Evolutionary conservation across 257 asterid species (phyloP), one percentile per base, ranked within the genome.

Genomic region (Primulina huaijiensis): DNA sequence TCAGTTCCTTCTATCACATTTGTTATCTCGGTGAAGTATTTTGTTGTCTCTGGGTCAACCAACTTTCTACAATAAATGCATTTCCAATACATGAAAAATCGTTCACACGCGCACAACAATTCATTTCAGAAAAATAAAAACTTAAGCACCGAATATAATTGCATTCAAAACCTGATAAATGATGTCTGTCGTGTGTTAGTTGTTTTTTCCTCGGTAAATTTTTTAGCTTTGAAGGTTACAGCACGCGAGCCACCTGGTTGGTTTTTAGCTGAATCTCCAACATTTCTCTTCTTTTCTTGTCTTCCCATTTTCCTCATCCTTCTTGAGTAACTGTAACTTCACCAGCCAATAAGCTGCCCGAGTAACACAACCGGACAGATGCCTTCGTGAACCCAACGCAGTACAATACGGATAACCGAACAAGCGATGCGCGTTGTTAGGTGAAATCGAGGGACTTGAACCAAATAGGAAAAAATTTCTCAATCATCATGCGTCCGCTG

Each of bases 11-110:
- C 97, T 23, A 94, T 72, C 16, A 85, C 95, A 73, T 85, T 91
- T 20, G 96, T 76, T 72, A 94, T 91, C 82, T 94, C 97, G 0
- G 95, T 56, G 75, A 91, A 94, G 85, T 94, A 94, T 65, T 85
- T 91, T 31, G 84, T 72, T 0, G 92, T 91, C 81, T 91, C 99
- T 0, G 97, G 96, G 66, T 94, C 97, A 67, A 86, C 89, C 79
- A 75, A 92, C 69, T 78, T 79, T 77, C 99, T 94, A 76, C 73
- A 80, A 63, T 27, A n/a, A 64, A 73, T 67, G 25, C 23, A 58
- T 21, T 31, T 34, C 43, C 60, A 68, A 30, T 9, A 61, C 37
- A 58, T 72, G 23, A 74, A 50, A 63, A 57, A n/a, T 37, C 31
- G 55, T 20, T 64, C 6, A 8, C 56, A 57, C 8, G 10, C 10